These are phyloP conservation scores for Fusarium fracticaudum DNA, from an alignment of 2,329 filamentous ascomycete species.

Conservation along the genomic window DNA sequence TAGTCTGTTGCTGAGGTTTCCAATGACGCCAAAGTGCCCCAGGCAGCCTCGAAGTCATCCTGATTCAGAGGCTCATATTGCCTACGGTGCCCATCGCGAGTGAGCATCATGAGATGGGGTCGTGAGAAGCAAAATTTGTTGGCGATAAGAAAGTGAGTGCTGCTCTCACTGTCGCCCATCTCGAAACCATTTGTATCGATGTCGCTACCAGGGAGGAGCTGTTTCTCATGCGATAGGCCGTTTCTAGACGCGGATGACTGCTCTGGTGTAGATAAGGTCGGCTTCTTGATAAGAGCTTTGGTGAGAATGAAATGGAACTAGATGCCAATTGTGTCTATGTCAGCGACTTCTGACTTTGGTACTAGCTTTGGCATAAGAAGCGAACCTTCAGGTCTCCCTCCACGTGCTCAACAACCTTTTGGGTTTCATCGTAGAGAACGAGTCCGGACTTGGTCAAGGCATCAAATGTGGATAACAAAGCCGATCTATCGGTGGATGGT, in stretches of 20 bases:
- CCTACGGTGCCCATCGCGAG: neutral
- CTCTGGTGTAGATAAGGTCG: neutral
- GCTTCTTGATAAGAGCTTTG: slow-evolving; percentile 1
- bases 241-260: neutral
- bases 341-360: neutral
- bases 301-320: slow-evolving; percentile 5
- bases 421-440: neutral
- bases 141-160: neutral
- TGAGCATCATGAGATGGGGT: slow-evolving; percentile 6
- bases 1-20: neutral
- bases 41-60: neutral
- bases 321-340: neutral
- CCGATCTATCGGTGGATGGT: neutral
- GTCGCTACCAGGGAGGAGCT: neutral
- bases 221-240: too few species aligned
- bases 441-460: neutral
- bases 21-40: neutral
- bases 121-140: slow-evolving; percentile 7
- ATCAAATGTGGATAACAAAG: neutral
- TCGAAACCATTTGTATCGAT: neutral
- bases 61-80: neutral
- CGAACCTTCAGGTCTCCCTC: neutral
- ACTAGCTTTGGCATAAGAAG: neutral
- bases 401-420: neutral
- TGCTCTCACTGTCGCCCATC: neutral